Conservation (phyloP, 495 filamentous ascomycete species). For the Eremomyces bilateralis region DNA sequence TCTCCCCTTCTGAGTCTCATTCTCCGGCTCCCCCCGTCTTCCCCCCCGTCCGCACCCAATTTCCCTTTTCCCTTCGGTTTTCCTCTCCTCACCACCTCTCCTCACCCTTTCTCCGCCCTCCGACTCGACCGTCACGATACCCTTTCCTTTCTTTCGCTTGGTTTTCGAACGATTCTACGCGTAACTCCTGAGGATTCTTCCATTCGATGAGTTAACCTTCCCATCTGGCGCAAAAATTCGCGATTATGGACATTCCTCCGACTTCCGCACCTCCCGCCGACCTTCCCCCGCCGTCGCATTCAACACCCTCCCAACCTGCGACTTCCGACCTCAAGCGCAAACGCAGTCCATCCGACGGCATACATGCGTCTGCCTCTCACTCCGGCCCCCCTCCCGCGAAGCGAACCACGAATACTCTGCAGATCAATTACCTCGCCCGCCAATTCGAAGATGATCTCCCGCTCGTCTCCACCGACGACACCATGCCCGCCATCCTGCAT, state of each 20-base stretch:
- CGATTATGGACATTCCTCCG: conserved; percentile 1
- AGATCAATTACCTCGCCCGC: conserved; percentile 66
- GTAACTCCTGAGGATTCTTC: not conserved
- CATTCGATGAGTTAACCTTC: conserved; percentile 9
- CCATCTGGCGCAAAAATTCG: no score
- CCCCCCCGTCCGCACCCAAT: conserved; percentile 5
- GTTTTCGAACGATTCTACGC: conserved; percentile 6
- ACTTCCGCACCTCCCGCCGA: conserved; percentile 1
- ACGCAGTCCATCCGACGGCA: conserved; percentile 32
- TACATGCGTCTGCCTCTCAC: conserved; percentile 5
- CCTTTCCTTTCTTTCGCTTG: conserved; percentile 2
- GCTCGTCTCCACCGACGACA: conserved; percentile 35
- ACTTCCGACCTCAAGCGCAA: conserved; percentile 29
- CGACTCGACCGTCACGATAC: no score
- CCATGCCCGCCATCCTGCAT: conserved; percentile 36
- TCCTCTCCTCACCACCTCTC: conserved; percentile 7
- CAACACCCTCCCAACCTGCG: not conserved
- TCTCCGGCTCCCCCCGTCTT: conserved; percentile 4
- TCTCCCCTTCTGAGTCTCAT: conserved; percentile 1
- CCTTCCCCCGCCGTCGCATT: not conserved
- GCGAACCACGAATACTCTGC: conserved; percentile 26
- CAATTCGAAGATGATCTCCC: conserved; percentile 39
- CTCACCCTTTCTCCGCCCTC: conserved; percentile 5
- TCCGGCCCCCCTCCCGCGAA: not conserved
- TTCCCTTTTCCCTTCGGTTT: conserved; percentile 6